These are phyloP conservation scores for Meyerozyma carpophila DNA, from an alignment of 1,139 yeast species.

Conservation along the genomic window DNA sequence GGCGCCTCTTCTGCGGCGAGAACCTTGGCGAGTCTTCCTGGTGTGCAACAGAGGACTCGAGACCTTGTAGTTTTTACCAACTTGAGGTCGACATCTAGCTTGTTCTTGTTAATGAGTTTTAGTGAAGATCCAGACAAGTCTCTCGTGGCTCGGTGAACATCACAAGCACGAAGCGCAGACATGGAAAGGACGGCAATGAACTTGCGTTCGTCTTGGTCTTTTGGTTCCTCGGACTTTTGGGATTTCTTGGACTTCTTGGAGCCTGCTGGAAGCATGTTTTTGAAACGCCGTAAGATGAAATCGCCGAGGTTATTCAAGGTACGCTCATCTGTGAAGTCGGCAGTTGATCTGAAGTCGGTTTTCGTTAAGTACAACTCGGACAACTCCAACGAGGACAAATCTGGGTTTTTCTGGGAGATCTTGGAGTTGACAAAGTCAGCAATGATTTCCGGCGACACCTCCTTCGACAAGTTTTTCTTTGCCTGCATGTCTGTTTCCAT, in stretches of 20 bases:
- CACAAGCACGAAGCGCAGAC: slow-evolving; percentile 74
- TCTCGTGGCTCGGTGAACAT: slow-evolving; percentile 57
- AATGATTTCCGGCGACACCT: slow-evolving; percentile 46
- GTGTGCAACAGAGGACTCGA: slow-evolving; percentile 58
- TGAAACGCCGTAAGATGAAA: slow-evolving; percentile 39
- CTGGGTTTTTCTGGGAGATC: slow-evolving; percentile 46
- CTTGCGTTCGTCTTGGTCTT: slow-evolving; percentile 26
- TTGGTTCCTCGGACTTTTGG: slow-evolving; percentile 9
- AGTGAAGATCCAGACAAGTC: slow-evolving; percentile 51
- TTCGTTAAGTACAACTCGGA: slow-evolving; percentile 51
- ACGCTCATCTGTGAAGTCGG: slow-evolving; percentile 42
- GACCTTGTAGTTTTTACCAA: slow-evolving; percentile 45
- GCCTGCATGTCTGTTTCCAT: slow-evolving; percentile 53
- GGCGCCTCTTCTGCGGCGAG: slow-evolving; percentile 36
- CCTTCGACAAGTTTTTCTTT: slow-evolving; percentile 45
- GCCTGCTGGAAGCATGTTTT: slow-evolving; percentile 36
- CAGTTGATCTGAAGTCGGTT: slow-evolving; percentile 44
- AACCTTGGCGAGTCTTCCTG: slow-evolving; percentile 54
- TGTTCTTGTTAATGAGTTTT: slow-evolving; percentile 64
- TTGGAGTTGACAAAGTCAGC: slow-evolving; percentile 55
- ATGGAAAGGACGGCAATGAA: slow-evolving; percentile 55
- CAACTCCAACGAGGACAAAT: slow-evolving; percentile 59
- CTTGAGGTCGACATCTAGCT: slow-evolving; percentile 52
- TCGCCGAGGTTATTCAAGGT: slow-evolving; percentile 40
- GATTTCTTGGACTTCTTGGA: slow-evolving; percentile 17